Conservation (phyloP, 495 filamentous ascomycete genomes). For the Cryomyces minteri region DNA sequence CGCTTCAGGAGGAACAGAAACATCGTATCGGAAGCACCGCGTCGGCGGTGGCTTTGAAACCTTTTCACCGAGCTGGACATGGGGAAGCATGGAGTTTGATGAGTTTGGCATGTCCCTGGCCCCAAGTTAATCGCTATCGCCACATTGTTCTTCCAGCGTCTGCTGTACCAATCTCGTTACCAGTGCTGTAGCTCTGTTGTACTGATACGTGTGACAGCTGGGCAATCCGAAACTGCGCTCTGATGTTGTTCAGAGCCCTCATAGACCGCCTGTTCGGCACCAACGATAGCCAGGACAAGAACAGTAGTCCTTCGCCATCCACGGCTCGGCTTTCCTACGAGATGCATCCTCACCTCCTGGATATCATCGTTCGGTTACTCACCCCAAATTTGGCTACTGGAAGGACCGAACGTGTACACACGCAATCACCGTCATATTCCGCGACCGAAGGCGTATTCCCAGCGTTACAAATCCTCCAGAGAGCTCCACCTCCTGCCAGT, state of each 20-base stretch:
- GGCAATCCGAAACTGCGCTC: conserved; percentile 82
- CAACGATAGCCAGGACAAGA: conserved; percentile 31
- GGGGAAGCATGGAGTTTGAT: neutral
- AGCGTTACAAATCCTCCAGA: conserved; percentile 63
- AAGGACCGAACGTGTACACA: neutral
- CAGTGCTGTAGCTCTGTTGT: neutral
- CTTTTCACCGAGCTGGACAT: too few relatives aligned
- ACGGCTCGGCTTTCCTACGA: conserved; percentile 38
- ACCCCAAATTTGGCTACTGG: conserved; percentile 12
- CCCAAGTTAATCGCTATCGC: neutral
- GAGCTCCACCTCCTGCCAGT: conserved; percentile 34
- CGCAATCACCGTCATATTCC: neutral
- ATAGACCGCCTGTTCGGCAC: conserved; percentile 59
- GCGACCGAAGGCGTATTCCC: conserved; percentile 61
- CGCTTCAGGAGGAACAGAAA: too few relatives aligned
- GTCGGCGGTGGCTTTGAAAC: too few relatives aligned
- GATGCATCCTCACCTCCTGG: conserved; percentile 51
- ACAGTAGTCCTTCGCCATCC: conserved; percentile 10
- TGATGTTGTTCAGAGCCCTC: conserved; percentile 73
- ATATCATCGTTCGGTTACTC: conserved; percentile 50
- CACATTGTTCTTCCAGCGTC: too few relatives aligned
- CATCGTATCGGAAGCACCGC: too few relatives aligned
- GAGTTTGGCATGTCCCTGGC: neutral
- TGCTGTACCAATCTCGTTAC: too few relatives aligned
- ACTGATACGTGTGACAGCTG: conserved; percentile 32